These are phyloP conservation scores for Aspergillus bombycis DNA, from an alignment of 2,329 filamentous ascomycete species.

Conservation along the genomic window DNA sequence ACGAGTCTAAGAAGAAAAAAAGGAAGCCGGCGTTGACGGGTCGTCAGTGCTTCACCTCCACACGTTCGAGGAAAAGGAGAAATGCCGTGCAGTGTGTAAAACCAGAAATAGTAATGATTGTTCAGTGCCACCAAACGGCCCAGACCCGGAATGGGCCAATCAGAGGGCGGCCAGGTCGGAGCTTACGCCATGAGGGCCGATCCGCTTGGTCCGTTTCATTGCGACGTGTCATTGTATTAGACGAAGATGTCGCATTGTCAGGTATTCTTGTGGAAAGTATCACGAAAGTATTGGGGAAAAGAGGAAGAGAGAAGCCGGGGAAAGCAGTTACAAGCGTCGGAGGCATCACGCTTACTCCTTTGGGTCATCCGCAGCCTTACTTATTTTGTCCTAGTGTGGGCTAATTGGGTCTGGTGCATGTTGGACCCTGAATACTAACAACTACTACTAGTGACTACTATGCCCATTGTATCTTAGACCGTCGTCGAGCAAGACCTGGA, in stretches of 20 bases:
- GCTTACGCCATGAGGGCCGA: constrained; percentile 1
- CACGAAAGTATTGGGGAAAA: no score
- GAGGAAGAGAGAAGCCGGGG: background rate
- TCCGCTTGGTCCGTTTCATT: background rate
- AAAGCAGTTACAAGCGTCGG: background rate
- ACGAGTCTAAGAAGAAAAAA: background rate
- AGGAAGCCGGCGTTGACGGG: background rate
- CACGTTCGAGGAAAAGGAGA: background rate
- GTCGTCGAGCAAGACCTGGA: no score
- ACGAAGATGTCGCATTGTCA: no score
- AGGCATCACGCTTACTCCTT: background rate
- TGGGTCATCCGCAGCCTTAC: background rate
- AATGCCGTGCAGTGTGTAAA: background rate
- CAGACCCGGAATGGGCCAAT: background rate
- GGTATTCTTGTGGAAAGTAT: background rate
- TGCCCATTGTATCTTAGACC: no score
- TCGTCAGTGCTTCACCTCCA: background rate
- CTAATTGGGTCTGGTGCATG: background rate
- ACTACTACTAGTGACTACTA: no score
- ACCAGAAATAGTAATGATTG: constrained; percentile 8
- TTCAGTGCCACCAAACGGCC: background rate
- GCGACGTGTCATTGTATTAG: background rate
- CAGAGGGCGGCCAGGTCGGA: background rate
- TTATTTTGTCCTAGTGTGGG: background rate
- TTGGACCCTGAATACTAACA: no score